Evolutionary conservation across 805 yeast genomes (phyloP).

Genomic region (Priceomyces melissophilus): DNA sequence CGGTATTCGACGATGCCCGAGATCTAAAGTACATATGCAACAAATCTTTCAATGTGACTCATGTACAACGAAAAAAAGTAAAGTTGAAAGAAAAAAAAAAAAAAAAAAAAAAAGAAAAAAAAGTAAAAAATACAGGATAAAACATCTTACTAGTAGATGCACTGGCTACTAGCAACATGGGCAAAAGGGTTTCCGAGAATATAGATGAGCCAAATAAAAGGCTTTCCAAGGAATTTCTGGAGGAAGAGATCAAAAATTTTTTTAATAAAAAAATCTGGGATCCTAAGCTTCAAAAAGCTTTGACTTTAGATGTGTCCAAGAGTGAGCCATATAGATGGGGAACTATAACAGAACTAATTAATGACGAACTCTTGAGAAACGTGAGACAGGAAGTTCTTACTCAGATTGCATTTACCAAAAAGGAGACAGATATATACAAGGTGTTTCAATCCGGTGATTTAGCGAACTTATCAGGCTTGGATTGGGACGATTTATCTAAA

Average conservation of each 20-base stretch:
- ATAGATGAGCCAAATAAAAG: slow-evolving; percentile 5
- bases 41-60: neutral
- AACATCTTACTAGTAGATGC: neutral
- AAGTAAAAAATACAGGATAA: neutral
- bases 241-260: slow-evolving; percentile 35
- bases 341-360: slow-evolving; percentile 64
- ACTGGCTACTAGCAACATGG: neutral
- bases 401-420: slow-evolving; percentile 85
- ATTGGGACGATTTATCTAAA: slow-evolving; percentile 67
- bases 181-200: neutral
- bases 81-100: neutral
- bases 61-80: neutral
- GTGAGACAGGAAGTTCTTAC: slow-evolving; percentile 82
- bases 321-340: slow-evolving; percentile 92
- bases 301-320: slow-evolving; percentile 43
- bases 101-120: neutral
- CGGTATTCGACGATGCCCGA: too few species aligned
- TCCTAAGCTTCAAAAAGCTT: slow-evolving; percentile 30
- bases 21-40: neutral
- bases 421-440: slow-evolving; percentile 96
- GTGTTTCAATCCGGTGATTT: slow-evolving; percentile 88
- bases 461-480: slow-evolving; percentile 85
- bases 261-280: slow-evolving; percentile 52
- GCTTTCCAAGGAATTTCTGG: slow-evolving; percentile 12
- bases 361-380: slow-evolving; percentile 70